Evolutionary conservation across 2,329 filamentous ascomycete species (phyloP).

Genomic region (Penicillium sp.): DNA sequence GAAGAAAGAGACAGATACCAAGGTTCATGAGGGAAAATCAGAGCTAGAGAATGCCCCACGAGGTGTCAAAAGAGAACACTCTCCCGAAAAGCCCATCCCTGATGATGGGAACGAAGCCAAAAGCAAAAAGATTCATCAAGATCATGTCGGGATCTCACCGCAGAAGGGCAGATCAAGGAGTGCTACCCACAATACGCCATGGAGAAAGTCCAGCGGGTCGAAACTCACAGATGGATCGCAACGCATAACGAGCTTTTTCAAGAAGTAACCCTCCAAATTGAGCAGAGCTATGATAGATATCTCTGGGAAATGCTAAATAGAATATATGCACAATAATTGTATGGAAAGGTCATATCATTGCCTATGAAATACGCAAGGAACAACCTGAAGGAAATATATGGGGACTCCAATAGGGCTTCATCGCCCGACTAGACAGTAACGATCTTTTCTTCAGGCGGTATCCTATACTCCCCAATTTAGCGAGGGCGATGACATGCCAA

Average conservation of each 20-base stretch:
- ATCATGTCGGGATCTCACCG: conserved; percentile 23
- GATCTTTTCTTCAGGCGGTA: too few relatives aligned
- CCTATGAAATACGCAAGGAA: too few relatives aligned
- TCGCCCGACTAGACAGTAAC: too few relatives aligned
- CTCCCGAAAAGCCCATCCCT: conserved; percentile 20
- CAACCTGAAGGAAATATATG: too few relatives aligned
- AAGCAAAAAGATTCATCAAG: conserved; percentile 18
- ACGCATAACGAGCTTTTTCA: conserved; percentile 47
- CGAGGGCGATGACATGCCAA: too few relatives aligned
- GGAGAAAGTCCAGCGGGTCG: conserved; percentile 39
- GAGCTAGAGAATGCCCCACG: conserved; percentile 48
- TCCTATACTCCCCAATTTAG: too few relatives aligned
- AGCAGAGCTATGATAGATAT: too few relatives aligned
- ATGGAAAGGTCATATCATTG: too few relatives aligned
- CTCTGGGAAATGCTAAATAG: too few relatives aligned
- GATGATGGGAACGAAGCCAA: conserved; percentile 17
- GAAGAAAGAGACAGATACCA: conserved; percentile 30
- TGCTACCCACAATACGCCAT: conserved; percentile 51
- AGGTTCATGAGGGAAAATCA: conserved; percentile 20
- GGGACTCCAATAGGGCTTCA: too few relatives aligned
- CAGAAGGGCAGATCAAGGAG: conserved; percentile 49
- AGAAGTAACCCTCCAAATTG: conserved; percentile 22
- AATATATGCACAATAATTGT: too few relatives aligned
- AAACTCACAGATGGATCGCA: conserved; percentile 47
- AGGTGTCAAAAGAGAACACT: conserved; percentile 46